Evolutionary conservation across 108 stramenopile species (phyloP), one percentile per base, ranked within the genome.

Genomic region (Conticribra weissflogii): DNA sequence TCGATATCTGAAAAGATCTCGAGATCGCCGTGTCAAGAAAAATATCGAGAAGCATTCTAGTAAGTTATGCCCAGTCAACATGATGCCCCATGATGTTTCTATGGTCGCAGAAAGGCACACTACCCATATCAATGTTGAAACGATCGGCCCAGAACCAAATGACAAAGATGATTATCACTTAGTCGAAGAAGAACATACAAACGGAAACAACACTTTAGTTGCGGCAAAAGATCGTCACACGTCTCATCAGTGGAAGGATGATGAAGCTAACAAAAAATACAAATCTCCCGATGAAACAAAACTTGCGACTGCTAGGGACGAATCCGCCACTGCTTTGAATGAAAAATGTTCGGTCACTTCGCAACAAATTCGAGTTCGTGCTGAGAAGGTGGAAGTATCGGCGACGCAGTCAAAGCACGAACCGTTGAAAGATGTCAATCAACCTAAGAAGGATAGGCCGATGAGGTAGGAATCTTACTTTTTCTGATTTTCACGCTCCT

Each of bases 391-490:
- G 17, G 32, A 31, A 57, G 56, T 69, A 22, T 22, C 47, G 58
- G 49, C 52, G 1, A 46, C 51, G 18, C 45, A 70, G 60, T 30
- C 17, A 16, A 59, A 60, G 28, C 59, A 53, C 50, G 45, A 60
- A n/a, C 59, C 51, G 34, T 59, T 46, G 19, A 59, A 36, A 24
- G 69, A 70, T 17, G 59, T 19, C 22, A 70, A 60, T 48, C 45
- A 69, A 48, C 41, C 32, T 9, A 59, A 32, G 23, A 59, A 59
- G 32, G 46, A 28, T 25, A 24, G 19, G n/a, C 44, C 32, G 25
- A 33, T 60, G 32, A 46, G 32, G 15, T 48, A 51, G 2, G 48
- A 47, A 50, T 33, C 49, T 1, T n/a, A 32, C 25, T 46, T 21
- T 48, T 8, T 24, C 12, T 41, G 5, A 41, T n/a, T n/a, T n/a